Evolutionary conservation across 108 stramenopile genomes (phyloP), one percentile per base, ranked within the genome.

Genomic region (Nitzschia inconspicua): DNA sequence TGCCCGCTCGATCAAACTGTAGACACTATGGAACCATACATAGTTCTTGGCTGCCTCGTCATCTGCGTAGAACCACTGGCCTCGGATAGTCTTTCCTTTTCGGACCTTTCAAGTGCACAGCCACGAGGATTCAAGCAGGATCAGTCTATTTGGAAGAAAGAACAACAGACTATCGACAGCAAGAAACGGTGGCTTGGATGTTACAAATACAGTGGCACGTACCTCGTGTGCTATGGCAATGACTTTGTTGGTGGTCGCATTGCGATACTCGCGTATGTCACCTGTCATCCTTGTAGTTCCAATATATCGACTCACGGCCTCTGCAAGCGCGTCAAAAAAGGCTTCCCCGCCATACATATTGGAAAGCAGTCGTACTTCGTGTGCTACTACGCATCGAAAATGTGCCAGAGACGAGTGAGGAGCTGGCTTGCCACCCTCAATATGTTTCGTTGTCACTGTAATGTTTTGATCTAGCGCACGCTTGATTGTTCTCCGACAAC

Each of bases 31-130:
- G 35, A 88, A 88, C 86, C 86, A 88, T 11, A 88, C 86, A 66
- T 88, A 88, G 44, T 68, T 40, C 55, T 69, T 78, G 16, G 86
- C 70, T 5, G 86, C 86, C 49, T 70, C 78, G 60, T 88, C 81
- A 55, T 77, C 68, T 26, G 83, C 83, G 47, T 88, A 88, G 60
- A 88, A 88, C 86, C 86, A 88, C 46, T 88, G 86, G 8, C 86
- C 86, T 6, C 86, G 68, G 10, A 82, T 50, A 9, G 83, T 84
- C 4, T 70, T 70, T 4, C 78, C 86, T 53, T 88, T 88, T 13
- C 68, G 51, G 14, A 84, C 83, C 53, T 54, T 65, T 81, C 80
- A 44, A 34, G 42, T 24, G 57, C 42, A n/a, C 9, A 47, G 16
- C 9, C 7, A n/a, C 44, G 16, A 16, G 16, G 16, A 19, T 47